These are phyloP conservation scores for Suillus luteus DNA, from an alignment of 768 basidiomycete species.

Conservation along the genomic window DNA sequence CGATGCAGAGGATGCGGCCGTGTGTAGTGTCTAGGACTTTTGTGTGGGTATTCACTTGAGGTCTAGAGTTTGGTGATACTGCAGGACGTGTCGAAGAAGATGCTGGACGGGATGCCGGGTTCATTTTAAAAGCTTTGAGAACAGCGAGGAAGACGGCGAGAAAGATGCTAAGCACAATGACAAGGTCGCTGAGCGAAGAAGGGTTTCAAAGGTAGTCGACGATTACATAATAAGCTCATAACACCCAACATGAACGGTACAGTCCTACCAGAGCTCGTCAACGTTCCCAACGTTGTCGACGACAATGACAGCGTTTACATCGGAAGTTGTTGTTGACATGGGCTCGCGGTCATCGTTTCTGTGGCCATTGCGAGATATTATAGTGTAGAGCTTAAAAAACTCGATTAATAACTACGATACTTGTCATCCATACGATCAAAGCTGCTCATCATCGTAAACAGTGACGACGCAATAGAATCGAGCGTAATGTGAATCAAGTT, in stretches of 20 bases:
- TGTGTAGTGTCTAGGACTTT: conserved; percentile 77
- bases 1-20: conserved; percentile 90
- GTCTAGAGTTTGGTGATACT: conserved; percentile 55
- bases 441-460: not conserved
- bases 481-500: not conserved
- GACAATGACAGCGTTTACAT: not conserved
- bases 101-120: conserved; percentile 56
- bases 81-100: conserved; percentile 62
- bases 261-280: not conserved
- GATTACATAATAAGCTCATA: conserved; percentile 16
- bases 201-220: not conserved
- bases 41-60: conserved; percentile 69
- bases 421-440: not conserved
- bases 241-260: not conserved
- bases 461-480: not conserved
- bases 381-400: not conserved
- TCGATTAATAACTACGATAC: not conserved
- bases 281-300: not conserved
- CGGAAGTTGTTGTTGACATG: not conserved
- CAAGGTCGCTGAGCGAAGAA: conserved; percentile 13
- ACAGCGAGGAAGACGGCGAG: conserved; percentile 23
- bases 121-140: conserved; percentile 43
- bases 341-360: not conserved
- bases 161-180: conserved; percentile 12
- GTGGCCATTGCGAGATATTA: not conserved